Conservation (phyloP, 2,329 filamentous ascomycete species). For the Phialophora verrucosa region DNA sequence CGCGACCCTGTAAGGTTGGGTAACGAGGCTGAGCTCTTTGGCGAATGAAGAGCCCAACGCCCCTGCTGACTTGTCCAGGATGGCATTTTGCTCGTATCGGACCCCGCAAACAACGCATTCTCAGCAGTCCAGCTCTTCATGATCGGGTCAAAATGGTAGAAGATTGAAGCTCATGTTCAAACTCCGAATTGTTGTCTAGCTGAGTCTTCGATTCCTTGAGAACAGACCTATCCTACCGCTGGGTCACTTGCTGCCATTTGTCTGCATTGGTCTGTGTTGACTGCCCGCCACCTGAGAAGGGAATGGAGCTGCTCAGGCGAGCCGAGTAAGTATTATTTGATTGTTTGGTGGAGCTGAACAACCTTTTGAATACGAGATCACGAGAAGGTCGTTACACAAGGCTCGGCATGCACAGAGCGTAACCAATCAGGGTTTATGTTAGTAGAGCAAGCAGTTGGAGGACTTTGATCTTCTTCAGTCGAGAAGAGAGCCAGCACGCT, state of each 20-base stretch:
- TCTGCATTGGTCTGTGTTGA: background rate
- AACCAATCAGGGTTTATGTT: background rate
- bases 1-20: background rate
- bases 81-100: background rate
- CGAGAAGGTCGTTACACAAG: background rate
- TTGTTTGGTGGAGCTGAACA: background rate
- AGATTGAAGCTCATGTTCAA: background rate
- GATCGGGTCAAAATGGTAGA: background rate
- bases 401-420: background rate
- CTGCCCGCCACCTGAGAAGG: too few species aligned
- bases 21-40: background rate
- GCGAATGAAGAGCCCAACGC: background rate
- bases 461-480: background rate
- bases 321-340: background rate
- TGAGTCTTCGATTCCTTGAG: background rate
- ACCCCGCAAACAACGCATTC: background rate
- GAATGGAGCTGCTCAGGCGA: background rate
- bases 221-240: background rate
- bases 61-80: background rate
- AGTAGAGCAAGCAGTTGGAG: background rate
- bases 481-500: background rate
- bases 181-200: background rate
- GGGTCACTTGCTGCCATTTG: background rate
- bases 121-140: background rate
- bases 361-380: constrained; percentile 1